phyloP scores from a whole-genome alignment of 495 filamentous ascomycete genomes.

The Neurospora sp. region DNA sequence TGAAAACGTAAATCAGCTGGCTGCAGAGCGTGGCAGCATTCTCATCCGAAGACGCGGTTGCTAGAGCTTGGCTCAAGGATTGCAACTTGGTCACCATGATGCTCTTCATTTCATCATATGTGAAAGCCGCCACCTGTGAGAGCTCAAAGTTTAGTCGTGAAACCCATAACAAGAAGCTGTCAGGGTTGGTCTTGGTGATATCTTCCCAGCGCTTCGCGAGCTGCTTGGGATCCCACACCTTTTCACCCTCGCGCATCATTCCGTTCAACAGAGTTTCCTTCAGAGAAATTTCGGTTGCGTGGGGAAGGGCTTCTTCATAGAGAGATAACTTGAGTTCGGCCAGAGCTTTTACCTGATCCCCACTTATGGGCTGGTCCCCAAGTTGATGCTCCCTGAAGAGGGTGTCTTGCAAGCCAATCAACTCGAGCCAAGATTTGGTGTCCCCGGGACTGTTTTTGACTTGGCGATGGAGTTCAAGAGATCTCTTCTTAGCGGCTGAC shows the following conservation, averaged over 20 bases:
- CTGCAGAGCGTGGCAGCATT: constrained; percentile 14
- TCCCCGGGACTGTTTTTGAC: constrained; percentile 56
- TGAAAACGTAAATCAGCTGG: constrained; percentile 60
- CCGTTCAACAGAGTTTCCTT: constrained; percentile 51
- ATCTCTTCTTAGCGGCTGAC: constrained; percentile 34
- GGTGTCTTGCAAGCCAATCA: constrained; percentile 64
- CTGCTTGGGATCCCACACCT: constrained; percentile 59
- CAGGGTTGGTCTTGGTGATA: constrained; percentile 44
- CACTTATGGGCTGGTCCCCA: neutral
- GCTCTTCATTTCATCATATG: constrained; percentile 50
- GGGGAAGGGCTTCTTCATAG: constrained; percentile 66
- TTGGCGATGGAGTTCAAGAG: constrained; percentile 46
- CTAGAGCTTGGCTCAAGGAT: constrained; percentile 29
- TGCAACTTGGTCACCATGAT: constrained; percentile 48
- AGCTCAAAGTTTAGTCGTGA: constrained; percentile 69
- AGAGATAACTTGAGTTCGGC: constrained; percentile 72
- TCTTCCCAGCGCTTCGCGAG: constrained; percentile 55
- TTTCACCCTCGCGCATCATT: constrained; percentile 58
- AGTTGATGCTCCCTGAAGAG: constrained; percentile 37
- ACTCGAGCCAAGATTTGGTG: constrained; percentile 59
- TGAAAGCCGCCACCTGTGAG: constrained; percentile 54
- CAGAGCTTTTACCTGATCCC: constrained; percentile 39
- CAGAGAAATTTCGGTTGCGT: constrained; percentile 29
- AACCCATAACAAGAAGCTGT: constrained; percentile 57
- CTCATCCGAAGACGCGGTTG: constrained; percentile 14